Evolutionary conservation across 768 basidiomycete species (phyloP).

Genomic region (Tricholoma furcatifolium): DNA sequence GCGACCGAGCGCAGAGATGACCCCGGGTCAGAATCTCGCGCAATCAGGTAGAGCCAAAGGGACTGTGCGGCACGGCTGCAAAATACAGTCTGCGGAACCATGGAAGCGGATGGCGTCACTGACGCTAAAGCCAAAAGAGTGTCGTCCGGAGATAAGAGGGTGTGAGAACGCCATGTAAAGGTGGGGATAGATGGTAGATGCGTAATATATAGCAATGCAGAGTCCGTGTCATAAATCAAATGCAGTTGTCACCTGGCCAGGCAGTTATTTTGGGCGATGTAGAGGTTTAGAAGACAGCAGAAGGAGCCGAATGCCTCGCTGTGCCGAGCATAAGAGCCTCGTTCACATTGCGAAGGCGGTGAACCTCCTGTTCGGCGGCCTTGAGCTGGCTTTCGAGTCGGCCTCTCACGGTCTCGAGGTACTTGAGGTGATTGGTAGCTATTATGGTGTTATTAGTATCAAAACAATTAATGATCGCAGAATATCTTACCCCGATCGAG

Average conservation of each 20-base stretch:
- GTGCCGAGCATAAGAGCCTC: constrained; percentile 88
- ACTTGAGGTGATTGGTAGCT: constrained; percentile 86
- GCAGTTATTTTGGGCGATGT: constrained; percentile 38
- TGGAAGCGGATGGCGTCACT: constrained; percentile 30
- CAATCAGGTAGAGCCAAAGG: constrained; percentile 22
- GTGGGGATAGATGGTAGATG: constrained; percentile 31
- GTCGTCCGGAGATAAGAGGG: constrained; percentile 24
- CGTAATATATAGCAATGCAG: constrained; percentile 44
- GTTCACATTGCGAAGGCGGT: constrained; percentile 81
- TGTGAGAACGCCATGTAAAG: constrained; percentile 26
- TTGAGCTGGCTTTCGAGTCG: constrained; percentile 76
- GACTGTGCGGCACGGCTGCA: constrained; percentile 60
- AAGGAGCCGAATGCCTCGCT: constrained; percentile 62
- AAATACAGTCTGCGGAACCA: constrained; percentile 32
- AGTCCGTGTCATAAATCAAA: constrained; percentile 57
- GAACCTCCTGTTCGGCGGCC: constrained; percentile 76
- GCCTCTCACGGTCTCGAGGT: constrained; percentile 77
- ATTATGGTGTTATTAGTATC: constrained; percentile 14
- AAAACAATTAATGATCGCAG: constrained; percentile 1
- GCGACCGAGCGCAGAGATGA: constrained; percentile 25
- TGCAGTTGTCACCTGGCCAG: constrained; percentile 51
- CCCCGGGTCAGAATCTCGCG: constrained; percentile 40
- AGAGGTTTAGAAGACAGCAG: constrained; percentile 20
- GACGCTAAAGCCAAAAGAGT: constrained; percentile 38
- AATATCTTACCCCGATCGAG: constrained; percentile 71